Conservation (phyloP, 1,284 basidiomycete species). For the Leccinum fuscescens region DNA sequence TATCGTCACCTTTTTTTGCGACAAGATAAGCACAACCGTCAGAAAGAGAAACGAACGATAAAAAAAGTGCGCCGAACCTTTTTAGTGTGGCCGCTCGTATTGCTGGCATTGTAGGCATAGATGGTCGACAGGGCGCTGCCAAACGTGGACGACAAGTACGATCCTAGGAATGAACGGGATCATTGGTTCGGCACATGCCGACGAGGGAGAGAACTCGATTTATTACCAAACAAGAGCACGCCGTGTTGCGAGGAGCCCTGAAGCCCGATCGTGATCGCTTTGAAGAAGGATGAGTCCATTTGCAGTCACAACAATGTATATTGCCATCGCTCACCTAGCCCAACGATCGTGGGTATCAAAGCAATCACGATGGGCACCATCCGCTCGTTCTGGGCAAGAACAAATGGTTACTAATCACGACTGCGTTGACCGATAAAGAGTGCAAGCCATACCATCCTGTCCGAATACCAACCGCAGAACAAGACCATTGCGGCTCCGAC, state of each 20-base stretch:
- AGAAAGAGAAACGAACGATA: background rate
- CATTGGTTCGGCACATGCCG: background rate
- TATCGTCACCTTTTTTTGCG: constrained; percentile 29
- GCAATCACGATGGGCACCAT: constrained; percentile 65
- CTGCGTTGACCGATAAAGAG: background rate
- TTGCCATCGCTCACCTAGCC: constrained; percentile 39
- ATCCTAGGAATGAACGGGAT: constrained; percentile 33
- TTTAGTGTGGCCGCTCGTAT: constrained; percentile 67
- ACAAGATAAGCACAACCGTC: background rate
- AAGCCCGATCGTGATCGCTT: constrained; percentile 58
- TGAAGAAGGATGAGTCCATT: background rate
- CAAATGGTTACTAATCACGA: background rate
- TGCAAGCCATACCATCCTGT: constrained; percentile 45
- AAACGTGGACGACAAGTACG: constrained; percentile 58
- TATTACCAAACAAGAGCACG: constrained; percentile 54
- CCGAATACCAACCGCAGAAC: constrained; percentile 62
- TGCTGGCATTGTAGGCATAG: constrained; percentile 67
- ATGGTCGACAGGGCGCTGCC: constrained; percentile 60
- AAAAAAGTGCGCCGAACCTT: constrained; percentile 39
- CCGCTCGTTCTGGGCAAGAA: constrained; percentile 46
- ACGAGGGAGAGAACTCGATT: background rate
- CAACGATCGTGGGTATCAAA: constrained; percentile 61
- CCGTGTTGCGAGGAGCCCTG: constrained; percentile 51
- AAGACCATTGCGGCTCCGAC: constrained; percentile 50
- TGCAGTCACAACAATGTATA: background rate